These are phyloP conservation scores for Climacium dendroides DNA, from an alignment of 225 moss, liverwort and hornwort genomes.

Conservation along the genomic window DNA sequence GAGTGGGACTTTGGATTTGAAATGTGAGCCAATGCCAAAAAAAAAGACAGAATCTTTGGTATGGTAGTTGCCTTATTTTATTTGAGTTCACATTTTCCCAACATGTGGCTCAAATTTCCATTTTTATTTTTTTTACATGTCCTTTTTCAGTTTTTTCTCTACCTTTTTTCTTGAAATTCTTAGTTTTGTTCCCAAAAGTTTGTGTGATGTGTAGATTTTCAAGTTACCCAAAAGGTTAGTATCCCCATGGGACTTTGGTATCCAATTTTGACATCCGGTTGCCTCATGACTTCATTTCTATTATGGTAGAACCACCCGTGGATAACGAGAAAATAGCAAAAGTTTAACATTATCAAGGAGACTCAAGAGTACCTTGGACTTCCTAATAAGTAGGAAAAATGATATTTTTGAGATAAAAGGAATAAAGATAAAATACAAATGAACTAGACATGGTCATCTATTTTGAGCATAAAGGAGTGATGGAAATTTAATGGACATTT, in stretches of 20 bases:
- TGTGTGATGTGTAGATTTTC: too few relatives aligned
- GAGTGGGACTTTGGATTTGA: background rate
- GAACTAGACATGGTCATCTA: background rate
- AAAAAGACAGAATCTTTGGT: too few relatives aligned
- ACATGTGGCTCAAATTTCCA: too few relatives aligned
- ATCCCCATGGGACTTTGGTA: rapidly evolving
- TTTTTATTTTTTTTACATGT: too few relatives aligned
- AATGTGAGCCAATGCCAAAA: background rate
- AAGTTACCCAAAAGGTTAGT: background rate
- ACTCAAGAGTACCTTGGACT: background rate
- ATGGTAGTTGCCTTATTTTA: rapidly evolving
- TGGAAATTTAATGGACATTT: background rate
- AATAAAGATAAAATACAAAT: background rate
- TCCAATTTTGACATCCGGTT: rapidly evolving
- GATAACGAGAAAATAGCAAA: background rate
- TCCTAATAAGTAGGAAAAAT: background rate
- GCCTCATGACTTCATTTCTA: background rate
- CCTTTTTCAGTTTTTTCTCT: too few relatives aligned
- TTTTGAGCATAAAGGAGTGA: background rate
- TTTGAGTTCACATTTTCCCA: too few relatives aligned
- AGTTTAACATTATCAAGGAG: background rate
- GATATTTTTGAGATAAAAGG: background rate
- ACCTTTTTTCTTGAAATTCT: too few relatives aligned
- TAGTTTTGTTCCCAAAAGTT: background rate
- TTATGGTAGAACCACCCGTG: too few relatives aligned